Conservation (phyloP, 148 eudicot species). For the Polygonum aviculare region DNA sequence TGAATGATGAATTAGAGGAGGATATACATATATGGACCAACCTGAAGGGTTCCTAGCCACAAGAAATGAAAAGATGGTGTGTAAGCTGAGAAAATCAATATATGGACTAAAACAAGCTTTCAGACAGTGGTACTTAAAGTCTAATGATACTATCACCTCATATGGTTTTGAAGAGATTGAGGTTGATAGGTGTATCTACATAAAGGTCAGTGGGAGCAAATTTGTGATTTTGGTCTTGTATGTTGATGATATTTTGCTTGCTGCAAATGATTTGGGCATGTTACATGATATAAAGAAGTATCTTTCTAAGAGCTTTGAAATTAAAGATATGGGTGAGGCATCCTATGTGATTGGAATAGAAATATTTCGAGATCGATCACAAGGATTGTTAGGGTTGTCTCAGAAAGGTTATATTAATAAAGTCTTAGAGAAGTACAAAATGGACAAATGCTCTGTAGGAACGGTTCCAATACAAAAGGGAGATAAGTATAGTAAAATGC, state of each 20-base stretch:
- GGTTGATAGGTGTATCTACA: background rate
- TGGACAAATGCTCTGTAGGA: no score
- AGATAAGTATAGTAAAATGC: no score
- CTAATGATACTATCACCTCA: background rate
- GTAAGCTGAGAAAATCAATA: background rate
- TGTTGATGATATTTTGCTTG: slow-evolving; percentile 2
- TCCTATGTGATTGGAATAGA: no score
- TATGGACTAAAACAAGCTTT: slow-evolving; percentile 4
- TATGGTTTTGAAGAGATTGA: background rate
- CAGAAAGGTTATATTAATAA: no score
- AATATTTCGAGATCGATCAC: no score
- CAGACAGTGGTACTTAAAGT: background rate
- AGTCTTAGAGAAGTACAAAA: no score
- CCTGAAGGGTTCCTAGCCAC: background rate
- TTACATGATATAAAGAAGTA: no score
- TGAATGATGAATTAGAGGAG: background rate
- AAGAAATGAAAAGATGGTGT: background rate
- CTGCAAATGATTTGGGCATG: background rate
- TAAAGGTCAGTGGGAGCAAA: background rate
- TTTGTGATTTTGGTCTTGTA: background rate
- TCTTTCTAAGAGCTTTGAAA: no score
- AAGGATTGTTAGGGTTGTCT: no score
- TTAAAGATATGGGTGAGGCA: no score
- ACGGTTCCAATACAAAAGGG: no score
- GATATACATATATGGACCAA: background rate